These are phyloP conservation scores for Tylopilus subfusipes DNA, from an alignment of 768 basidiomycete species.

Conservation along the genomic window DNA sequence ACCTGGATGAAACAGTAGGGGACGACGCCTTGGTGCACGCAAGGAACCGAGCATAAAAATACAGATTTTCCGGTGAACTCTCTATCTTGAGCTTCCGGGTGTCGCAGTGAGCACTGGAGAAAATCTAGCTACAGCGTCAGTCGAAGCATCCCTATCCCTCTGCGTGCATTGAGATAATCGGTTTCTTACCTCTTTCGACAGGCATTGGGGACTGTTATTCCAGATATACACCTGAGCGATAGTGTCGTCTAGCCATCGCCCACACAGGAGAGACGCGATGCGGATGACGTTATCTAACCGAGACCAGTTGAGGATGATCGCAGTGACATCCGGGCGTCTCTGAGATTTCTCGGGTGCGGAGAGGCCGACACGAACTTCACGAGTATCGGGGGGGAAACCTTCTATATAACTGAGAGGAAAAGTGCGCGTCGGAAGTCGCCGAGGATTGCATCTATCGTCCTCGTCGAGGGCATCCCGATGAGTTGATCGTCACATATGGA, in stretches of 20 bases:
- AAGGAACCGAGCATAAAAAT: slow-evolving; percentile 60
- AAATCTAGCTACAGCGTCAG: slow-evolving; percentile 34
- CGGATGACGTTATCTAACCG: slow-evolving; percentile 57
- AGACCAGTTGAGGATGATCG: slow-evolving; percentile 66
- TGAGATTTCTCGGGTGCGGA: not conserved
- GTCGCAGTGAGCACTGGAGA: slow-evolving; percentile 41
- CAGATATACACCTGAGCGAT: slow-evolving; percentile 53
- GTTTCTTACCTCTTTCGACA: slow-evolving; percentile 42
- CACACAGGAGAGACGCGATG: slow-evolving; percentile 53
- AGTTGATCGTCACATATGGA: not conserved
- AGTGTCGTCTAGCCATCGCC: slow-evolving; percentile 40
- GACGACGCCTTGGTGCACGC: slow-evolving; percentile 52
- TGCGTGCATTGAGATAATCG: not conserved
- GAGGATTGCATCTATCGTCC: slow-evolving; percentile 10
- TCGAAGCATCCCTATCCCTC: not conserved
- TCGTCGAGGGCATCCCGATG: slow-evolving; percentile 2
- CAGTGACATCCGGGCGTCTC: slow-evolving; percentile 44
- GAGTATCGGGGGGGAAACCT: not conserved
- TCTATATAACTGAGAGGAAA: slow-evolving; percentile 20
- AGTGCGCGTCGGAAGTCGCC: slow-evolving; percentile 10
- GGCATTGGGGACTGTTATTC: slow-evolving; percentile 54
- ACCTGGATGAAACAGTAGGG: slow-evolving; percentile 65
- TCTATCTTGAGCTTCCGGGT: slow-evolving; percentile 45
- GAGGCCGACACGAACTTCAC: slow-evolving; percentile 14
- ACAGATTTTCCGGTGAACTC: slow-evolving; percentile 55